A percentile compares a stretch with the other conserved stretches of the same genome.
Evolutionary conservation across 202 grass and related monocot genomes (phyloP).

Genomic region (Zizania palustris): DNA sequence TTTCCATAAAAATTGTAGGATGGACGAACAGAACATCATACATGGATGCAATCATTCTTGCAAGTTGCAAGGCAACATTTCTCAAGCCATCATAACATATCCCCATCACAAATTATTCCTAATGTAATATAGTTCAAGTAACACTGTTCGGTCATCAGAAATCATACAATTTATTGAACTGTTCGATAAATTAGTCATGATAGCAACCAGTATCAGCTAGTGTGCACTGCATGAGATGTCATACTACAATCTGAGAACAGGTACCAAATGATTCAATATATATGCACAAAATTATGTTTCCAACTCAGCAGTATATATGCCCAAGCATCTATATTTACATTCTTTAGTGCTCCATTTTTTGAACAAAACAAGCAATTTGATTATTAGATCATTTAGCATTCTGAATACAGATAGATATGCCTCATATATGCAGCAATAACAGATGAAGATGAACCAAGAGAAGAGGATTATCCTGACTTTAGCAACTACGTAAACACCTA

Average conservation of each 20-base stretch:
- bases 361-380: background rate
- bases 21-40: slow-evolving; percentile 14
- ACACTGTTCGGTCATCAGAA: background rate
- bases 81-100: slow-evolving; percentile 19
- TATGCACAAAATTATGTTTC: background rate
- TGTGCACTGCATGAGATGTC: background rate
- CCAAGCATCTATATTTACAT: slow-evolving; percentile 16
- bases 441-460: slow-evolving; percentile 5
- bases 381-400: background rate
- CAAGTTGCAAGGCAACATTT: background rate
- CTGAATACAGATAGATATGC: background rate
- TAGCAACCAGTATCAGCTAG: slow-evolving; percentile 5
- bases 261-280: background rate
- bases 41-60: background rate
- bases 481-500: slow-evolving; percentile 20
- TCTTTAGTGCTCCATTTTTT: background rate
- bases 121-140: slow-evolving; percentile 5
- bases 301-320: slow-evolving; percentile 20
- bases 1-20: background rate
- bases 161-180: background rate
- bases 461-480: slow-evolving; percentile 8
- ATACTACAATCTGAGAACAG: background rate
- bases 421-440: slow-evolving; percentile 4
- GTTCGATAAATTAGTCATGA: background rate
- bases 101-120: background rate